A percentile compares a stretch with the other conserved stretches of the same genome.
phyloP scores from a whole-genome alignment of 768 basidiomycete species.

The Phaeotremella skinneri region DNA sequence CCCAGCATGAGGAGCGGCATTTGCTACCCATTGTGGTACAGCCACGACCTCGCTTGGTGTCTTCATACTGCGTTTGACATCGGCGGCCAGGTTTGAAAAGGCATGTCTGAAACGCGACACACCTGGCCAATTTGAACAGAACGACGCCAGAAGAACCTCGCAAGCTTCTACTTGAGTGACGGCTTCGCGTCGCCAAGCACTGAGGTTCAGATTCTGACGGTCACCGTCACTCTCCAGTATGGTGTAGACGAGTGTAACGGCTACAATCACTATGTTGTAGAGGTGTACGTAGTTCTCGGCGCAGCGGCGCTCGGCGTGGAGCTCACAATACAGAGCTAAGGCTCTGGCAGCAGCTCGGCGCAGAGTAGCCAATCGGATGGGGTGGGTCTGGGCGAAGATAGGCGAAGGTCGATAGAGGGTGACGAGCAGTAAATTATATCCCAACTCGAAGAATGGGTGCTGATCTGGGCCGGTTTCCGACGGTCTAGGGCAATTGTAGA shows the following conservation, averaged over 20 bases:
- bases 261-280: constrained; percentile 2
- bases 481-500: background rate
- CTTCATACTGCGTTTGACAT: no score
- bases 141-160: constrained; percentile 1
- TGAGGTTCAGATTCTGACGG: background rate
- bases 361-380: background rate
- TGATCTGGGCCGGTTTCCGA: background rate
- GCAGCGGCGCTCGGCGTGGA: background rate
- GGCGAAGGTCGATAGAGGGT: constrained; percentile 3
- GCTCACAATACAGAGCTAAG: background rate
- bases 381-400: background rate
- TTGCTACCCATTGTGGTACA: no score
- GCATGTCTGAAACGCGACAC: background rate
- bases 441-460: background rate
- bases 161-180: background rate
- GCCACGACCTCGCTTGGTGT: no score
- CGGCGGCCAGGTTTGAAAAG: background rate
- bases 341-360: background rate
- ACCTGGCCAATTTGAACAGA: constrained; percentile 6
- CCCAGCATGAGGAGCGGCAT: no score
- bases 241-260: background rate
- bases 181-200: constrained; percentile 1
- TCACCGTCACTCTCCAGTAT: background rate
- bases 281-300: constrained; percentile 2
- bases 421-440: constrained; percentile 1